phyloP scores from a whole-genome alignment of 2,329 filamentous ascomycete genomes.

The Penicillium olsonii region DNA sequence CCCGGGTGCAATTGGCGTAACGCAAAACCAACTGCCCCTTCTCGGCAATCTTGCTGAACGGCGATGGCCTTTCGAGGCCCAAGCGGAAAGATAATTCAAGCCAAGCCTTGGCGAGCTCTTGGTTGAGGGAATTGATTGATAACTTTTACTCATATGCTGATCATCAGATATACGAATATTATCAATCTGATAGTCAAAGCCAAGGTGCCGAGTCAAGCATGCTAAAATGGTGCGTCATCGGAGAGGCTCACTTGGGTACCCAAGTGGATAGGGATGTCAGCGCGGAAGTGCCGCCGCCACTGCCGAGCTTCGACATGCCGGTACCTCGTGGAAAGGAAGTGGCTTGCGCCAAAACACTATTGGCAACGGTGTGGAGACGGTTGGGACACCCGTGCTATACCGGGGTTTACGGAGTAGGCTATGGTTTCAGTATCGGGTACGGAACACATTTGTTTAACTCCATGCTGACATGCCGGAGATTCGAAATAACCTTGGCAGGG shows the following conservation, averaged over 20 bases:
- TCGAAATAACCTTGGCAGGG: background rate
- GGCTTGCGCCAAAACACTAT: background rate
- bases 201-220: background rate
- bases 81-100: background rate
- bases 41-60: background rate
- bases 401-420: too few relatives aligned
- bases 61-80: background rate
- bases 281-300: background rate
- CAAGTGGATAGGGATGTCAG: background rate
- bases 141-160: background rate
- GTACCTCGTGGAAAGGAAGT: background rate
- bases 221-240: background rate
- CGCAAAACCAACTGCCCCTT: background rate
- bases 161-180: background rate
- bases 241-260: background rate
- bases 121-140: background rate
- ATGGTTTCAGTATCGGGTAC: too few relatives aligned
- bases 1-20: background rate
- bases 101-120: slow-evolving; percentile 5
- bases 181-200: background rate
- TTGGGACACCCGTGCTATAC: background rate
- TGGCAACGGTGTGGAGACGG: background rate
- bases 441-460: background rate
- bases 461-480: background rate
- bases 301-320: background rate